Percentiles rank a stretch among this genome's conserved stretches.
Evolutionary conservation across 495 filamentous ascomycete genomes (phyloP).

Genomic region (Neurospora sp.): DNA sequence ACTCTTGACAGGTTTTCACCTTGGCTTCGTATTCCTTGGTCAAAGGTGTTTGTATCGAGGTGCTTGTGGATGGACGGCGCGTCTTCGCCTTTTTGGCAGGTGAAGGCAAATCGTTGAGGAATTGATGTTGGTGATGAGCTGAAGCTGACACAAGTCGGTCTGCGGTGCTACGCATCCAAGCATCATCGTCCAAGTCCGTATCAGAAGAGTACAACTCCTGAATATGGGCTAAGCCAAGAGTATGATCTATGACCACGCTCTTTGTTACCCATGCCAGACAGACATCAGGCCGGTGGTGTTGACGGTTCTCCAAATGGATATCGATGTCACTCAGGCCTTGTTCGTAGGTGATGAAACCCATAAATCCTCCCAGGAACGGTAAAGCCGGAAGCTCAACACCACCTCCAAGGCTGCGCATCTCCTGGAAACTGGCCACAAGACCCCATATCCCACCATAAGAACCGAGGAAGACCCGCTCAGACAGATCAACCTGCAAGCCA

Average conservation of each 20-base stretch:
- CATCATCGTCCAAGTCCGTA: slow-evolving; percentile 18
- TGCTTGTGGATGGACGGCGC: slow-evolving; percentile 14
- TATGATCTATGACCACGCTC: slow-evolving; percentile 73
- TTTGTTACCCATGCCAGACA: slow-evolving; percentile 67
- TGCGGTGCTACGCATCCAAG: slow-evolving; percentile 24
- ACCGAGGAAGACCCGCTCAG: slow-evolving; percentile 21
- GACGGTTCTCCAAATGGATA: slow-evolving; percentile 24
- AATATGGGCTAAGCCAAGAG: slow-evolving; percentile 47
- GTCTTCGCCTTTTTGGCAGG: slow-evolving; percentile 1
- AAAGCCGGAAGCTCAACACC: slow-evolving; percentile 14
- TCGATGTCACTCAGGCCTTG: slow-evolving; percentile 57
- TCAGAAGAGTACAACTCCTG: slow-evolving; percentile 44
- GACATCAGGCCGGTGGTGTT: slow-evolving; percentile 56
- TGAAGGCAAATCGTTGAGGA: background rate
- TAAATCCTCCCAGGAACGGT: slow-evolving; percentile 82
- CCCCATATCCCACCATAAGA: slow-evolving; percentile 41
- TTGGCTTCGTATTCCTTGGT: slow-evolving; percentile 50
- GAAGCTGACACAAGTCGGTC: slow-evolving; percentile 19
- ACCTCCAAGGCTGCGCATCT: slow-evolving; percentile 29
- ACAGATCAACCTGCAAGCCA: slow-evolving; percentile 1
- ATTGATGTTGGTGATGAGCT: background rate
- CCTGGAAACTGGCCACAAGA: slow-evolving; percentile 48
- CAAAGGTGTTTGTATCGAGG: slow-evolving; percentile 32
- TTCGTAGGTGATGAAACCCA: slow-evolving; percentile 89
- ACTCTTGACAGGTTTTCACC: slow-evolving; percentile 58